A percentile compares a stretch with the other conserved stretches of the same genome.
Evolutionary conservation across 208 protist species (phyloP).

Genomic region (Crithidia sp.): DNA sequence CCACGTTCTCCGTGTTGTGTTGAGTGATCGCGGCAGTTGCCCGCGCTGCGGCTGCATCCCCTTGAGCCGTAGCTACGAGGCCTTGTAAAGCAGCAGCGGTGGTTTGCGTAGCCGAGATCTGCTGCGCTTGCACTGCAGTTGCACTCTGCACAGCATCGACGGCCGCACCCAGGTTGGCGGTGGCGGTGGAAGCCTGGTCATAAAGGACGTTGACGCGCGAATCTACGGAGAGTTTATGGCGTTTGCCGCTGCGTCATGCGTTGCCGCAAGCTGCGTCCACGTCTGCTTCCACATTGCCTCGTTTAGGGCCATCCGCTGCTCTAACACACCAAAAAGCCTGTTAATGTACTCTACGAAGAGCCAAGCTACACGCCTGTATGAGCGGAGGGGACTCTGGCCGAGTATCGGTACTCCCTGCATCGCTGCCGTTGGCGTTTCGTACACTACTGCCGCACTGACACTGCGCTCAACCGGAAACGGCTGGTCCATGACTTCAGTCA

Average conservation of each 20-base stretch:
- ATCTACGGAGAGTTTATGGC: not conserved
- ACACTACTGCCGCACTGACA: not conserved
- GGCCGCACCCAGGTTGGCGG: not conserved
- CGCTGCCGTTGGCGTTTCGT: not conserved
- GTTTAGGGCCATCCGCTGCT: not conserved
- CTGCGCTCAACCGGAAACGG: not conserved
- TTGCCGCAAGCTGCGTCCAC: not conserved
- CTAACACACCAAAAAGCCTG: not conserved
- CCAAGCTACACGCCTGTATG: not conserved
- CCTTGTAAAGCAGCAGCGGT: not conserved
- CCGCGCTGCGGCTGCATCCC: not conserved
- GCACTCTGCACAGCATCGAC: not conserved
- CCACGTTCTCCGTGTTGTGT: not conserved
- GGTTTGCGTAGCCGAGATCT: not conserved
- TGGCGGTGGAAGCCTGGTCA: not conserved
- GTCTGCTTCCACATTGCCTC: not conserved
- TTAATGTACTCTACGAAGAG: not conserved
- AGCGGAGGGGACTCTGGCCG: not conserved
- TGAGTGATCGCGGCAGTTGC: not conserved
- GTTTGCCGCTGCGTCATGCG: not conserved
- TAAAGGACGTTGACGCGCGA: not conserved
- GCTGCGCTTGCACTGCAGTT: not conserved
- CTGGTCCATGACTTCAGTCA: not conserved
- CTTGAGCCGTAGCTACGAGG: not conserved
- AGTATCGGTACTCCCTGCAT: not conserved